These are phyloP conservation scores for Aspergillus luchuensis DNA, from an alignment of 2,329 filamentous ascomycete species.

Conservation along the genomic window DNA sequence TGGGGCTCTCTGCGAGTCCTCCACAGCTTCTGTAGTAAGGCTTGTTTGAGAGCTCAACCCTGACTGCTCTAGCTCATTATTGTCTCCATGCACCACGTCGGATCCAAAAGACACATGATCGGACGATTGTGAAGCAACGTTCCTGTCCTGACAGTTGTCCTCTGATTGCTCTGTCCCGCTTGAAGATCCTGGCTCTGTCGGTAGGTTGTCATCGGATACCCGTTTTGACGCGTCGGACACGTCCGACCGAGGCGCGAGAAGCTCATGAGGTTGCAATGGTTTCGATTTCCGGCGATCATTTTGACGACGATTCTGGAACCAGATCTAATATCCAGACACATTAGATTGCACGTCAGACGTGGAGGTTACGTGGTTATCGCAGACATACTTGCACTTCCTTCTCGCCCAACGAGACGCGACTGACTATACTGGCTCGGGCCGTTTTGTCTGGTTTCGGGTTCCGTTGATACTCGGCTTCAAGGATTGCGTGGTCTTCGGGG, in stretches of 20 bases:
- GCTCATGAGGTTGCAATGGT: constrained; percentile 76
- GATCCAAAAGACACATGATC: constrained; percentile 22
- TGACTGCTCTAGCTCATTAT: constrained; percentile 30
- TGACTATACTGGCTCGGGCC: constrained; percentile 79
- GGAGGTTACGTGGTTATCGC: neutral
- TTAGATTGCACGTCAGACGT: neutral
- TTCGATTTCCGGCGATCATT: constrained; percentile 88
- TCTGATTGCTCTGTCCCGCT: constrained; percentile 34
- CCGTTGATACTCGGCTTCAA: constrained; percentile 79
- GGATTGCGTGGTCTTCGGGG: constrained; percentile 82
- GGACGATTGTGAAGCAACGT: constrained; percentile 23
- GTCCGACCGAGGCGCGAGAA: constrained; percentile 50
- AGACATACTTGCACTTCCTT: constrained; percentile 89
- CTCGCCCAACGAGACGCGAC: constrained; percentile 83
- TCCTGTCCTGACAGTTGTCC: constrained; percentile 22
- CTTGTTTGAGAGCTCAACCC: constrained; percentile 36
- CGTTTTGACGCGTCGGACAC: constrained; percentile 31
- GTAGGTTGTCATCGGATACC: constrained; percentile 33
- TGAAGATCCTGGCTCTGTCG: constrained; percentile 31
- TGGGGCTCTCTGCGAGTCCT: constrained; percentile 27
- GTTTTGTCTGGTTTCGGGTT: constrained; percentile 92
- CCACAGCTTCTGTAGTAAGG: constrained; percentile 28
- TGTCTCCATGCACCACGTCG: constrained; percentile 28
- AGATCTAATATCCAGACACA: constrained; percentile 64
- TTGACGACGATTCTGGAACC: constrained; percentile 95